Conservation (phyloP, 345 rosid genomes). For the Syzygium aromaticum region DNA sequence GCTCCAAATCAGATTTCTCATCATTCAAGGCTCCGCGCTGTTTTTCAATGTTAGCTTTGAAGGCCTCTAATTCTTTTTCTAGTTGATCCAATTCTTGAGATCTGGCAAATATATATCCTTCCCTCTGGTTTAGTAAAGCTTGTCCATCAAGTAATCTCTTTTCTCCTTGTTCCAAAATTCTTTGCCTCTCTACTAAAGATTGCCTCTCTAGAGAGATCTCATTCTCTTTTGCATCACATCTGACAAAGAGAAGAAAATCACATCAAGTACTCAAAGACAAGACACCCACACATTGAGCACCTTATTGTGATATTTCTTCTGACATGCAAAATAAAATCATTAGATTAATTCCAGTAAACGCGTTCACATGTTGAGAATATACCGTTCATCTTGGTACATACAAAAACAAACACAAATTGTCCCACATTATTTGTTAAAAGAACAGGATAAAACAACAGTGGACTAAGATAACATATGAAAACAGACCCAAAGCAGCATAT, state of each 20-base stretch:
- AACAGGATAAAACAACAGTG: neutral
- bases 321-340: neutral
- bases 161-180: slow-evolving; percentile 68
- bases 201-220: slow-evolving; percentile 58
- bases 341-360: neutral
- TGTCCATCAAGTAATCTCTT: slow-evolving; percentile 72
- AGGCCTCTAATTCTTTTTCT: slow-evolving; percentile 50
- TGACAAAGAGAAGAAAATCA: slow-evolving; percentile 13
- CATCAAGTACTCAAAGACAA: neutral
- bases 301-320: neutral
- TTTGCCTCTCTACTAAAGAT: slow-evolving; percentile 63
- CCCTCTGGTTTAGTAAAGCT: slow-evolving; percentile 71
- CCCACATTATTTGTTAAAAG: neutral
- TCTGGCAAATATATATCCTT: slow-evolving; percentile 59
- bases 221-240: slow-evolving; percentile 81
- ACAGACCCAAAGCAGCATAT: neutral
- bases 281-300: neutral
- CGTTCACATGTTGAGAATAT: neutral
- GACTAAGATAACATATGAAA: neutral
- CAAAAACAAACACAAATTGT: neutral
- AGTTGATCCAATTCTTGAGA: slow-evolving; percentile 55
- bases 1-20: slow-evolving; percentile 52
- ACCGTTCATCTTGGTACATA: neutral
- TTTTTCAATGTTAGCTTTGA: slow-evolving; percentile 41
- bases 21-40: slow-evolving; percentile 41